Percentiles rank a stretch among this genome's conserved stretches.
Conservation (phyloP, 306 rosid species). For the Quercus cerris region DNA sequence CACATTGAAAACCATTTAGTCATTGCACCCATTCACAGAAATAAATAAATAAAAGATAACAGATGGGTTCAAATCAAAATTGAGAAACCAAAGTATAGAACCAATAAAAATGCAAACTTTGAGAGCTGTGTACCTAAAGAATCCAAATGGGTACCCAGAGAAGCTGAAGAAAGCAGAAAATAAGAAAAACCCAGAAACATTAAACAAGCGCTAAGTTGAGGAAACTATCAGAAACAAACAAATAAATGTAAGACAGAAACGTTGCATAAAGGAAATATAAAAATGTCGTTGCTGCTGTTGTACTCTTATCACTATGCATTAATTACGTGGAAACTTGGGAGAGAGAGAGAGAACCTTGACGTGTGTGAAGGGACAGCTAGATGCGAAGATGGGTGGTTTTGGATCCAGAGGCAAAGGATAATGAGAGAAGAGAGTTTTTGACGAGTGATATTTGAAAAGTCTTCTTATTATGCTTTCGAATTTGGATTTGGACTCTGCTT, state of each 20-base stretch:
- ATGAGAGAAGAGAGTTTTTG: too few species aligned
- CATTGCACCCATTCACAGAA: not conserved
- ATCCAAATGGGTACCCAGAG: conserved; percentile 8
- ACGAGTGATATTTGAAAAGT: not conserved
- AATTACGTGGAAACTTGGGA: not conserved
- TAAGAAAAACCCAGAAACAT: not conserved
- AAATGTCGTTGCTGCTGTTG: not conserved
- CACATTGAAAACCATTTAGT: not conserved
- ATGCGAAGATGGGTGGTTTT: not conserved
- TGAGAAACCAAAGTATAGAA: not conserved
- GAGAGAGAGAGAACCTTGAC: conserved; percentile 19
- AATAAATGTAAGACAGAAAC: not conserved
- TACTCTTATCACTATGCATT: not conserved
- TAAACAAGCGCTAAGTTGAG: not conserved
- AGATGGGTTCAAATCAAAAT: not conserved
- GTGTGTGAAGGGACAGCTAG: conserved; percentile 12
- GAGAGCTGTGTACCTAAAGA: not conserved
- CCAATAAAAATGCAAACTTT: not conserved
- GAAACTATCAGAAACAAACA: not conserved
- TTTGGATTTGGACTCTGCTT: not conserved
- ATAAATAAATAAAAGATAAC: not conserved
- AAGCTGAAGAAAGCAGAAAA: not conserved
- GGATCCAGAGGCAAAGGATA: not conserved
- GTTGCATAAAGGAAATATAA: not conserved
- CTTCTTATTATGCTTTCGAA: not conserved